phyloP scores from a whole-genome alignment of 108 stramenopile genomes.

The Cyclotella choctawhatcheeana region DNA sequence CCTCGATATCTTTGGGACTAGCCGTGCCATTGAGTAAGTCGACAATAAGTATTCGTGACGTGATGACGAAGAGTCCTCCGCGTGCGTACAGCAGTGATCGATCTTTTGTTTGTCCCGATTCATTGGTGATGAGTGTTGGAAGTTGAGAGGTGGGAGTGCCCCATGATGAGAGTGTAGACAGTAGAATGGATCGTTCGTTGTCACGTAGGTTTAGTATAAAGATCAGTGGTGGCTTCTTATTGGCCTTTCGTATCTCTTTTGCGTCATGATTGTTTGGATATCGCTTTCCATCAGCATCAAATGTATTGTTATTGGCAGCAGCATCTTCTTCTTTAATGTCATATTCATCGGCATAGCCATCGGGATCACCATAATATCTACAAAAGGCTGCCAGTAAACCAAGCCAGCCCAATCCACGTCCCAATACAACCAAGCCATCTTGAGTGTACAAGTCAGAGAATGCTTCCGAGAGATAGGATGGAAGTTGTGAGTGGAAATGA shows the following conservation, averaged over 20 bases:
- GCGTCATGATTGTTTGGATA: not conserved
- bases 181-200: constrained; percentile 62
- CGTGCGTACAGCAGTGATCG: constrained; percentile 64
- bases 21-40: constrained; percentile 90
- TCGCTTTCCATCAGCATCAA: not conserved
- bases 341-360: constrained; percentile 14
- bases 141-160: constrained; percentile 71
- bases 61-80: constrained; percentile 85
- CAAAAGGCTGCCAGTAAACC: constrained; percentile 72
- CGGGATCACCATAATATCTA: constrained; percentile 79
- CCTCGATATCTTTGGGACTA: constrained; percentile 74
- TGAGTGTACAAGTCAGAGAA: constrained; percentile 90
- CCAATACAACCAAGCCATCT: constrained; percentile 93
- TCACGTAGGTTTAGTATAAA: constrained; percentile 79
- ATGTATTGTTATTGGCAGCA: not conserved
- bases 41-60: constrained; percentile 95
- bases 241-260: not conserved
- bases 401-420: constrained; percentile 88
- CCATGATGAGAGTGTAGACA: constrained; percentile 72
- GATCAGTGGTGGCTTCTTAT: constrained; percentile 64
- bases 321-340: not conserved
- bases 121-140: constrained; percentile 80
- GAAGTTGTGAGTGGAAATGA: constrained; percentile 56
- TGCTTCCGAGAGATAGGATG: constrained; percentile 83
- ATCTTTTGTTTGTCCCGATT: constrained; percentile 76